Base-by-base conservation (phyloP, 2,329 filamentous ascomycete genomes). In the Neurospora sp. region DNA sequence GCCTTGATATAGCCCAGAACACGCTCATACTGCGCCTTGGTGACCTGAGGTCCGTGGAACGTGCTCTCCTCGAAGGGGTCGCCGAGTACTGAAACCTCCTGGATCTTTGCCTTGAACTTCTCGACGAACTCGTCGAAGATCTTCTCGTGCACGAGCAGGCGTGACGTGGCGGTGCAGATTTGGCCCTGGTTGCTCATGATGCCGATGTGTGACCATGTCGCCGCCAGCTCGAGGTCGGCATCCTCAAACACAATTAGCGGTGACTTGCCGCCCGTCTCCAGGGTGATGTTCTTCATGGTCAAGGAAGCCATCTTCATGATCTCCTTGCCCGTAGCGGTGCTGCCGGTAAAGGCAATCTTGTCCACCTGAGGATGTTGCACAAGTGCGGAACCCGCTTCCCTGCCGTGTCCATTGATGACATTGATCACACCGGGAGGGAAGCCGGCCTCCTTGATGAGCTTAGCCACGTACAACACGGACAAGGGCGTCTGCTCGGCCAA, bases 361-460 rank as follows among this genome's bases (percentile, higher is more conserved):
- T 91, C 87, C 37, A 92, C 85, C 67, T 84, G 83, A 6, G 86
- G 80, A 77, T 92, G 89, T 71, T 85, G 82, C 4, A 88, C 87
- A 10, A 92, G 83, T 1, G 89, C 89, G 15, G 87, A 84, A 62
- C 91, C 89, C 15, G 89, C 87, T 72, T 88, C 87, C 66, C 84
- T 83, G 23, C 90, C 90, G 73, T 88, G 82, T 3, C 90, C 90
- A 73, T 91, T 91, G 72, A 93, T 77, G 72, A 93, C 84, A 78
- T 93, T 92, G 73, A 93, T 80, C 10, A 93, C 90, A 67, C 91
- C 91, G 2, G 91, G 87, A 23, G 91, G 91, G 78, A 93, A 92
- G 1, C 91, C 91, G 41, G 90, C 89, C 76, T 92, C 86, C 74
- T 88, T 89, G 75, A 93, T 84, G 66, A 93, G 82, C 43, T 85